Base-by-base conservation (phyloP, 2,329 filamentous ascomycete genomes). In the Kalmusia sp. region DNA sequence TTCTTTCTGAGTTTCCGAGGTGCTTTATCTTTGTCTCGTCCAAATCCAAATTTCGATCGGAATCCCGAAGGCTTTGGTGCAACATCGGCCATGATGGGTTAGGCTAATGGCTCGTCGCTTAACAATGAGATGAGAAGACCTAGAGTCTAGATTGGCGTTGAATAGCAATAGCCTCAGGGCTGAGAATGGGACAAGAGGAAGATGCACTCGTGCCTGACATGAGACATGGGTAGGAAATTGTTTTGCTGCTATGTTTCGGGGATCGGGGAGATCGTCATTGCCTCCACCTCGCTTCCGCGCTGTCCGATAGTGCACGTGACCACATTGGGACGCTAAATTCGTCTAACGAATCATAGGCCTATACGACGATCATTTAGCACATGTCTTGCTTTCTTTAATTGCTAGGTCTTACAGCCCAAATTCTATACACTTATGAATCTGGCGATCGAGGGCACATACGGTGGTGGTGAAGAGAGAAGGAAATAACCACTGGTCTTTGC, bases 1-100 rank as follows among this genome's bases (percentile, higher is more conserved):
- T 55, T 55, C 27, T 51, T 55, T 8, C 37, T 27, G 24, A 55
- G 34, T 31, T 55, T 55, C 14, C 48, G 48, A 19, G 41, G 21
- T 11, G 41, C 28, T 5, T 25, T 19, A 41, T 45, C 27, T 35
- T 54, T 54, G 4, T 43, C 35, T 2, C 39, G 35, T 8, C 31
- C 38, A 19, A 55, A 51, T 8, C 52, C 52, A n/a, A 55, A 41
- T 28, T 31, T 55, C 15, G 43, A 38, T 28, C 48, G 49, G 17
- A 55, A 43, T 6, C 52, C 38, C 7, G 34, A 39, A 17, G 41
- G 37, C 22, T 43, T 48, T 44, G 48, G 15, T 7, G 43, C 17
- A 21, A 48, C 17, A 12, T 55, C 48, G 21, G 48, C 27, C 52
- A 55, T 55, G 33, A 14, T 38, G 15, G 15, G 24, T 3, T 28